Evolutionary conservation across 164 flowering plant genomes (phyloP).

Genomic region (Vitis rotundifolia): DNA sequence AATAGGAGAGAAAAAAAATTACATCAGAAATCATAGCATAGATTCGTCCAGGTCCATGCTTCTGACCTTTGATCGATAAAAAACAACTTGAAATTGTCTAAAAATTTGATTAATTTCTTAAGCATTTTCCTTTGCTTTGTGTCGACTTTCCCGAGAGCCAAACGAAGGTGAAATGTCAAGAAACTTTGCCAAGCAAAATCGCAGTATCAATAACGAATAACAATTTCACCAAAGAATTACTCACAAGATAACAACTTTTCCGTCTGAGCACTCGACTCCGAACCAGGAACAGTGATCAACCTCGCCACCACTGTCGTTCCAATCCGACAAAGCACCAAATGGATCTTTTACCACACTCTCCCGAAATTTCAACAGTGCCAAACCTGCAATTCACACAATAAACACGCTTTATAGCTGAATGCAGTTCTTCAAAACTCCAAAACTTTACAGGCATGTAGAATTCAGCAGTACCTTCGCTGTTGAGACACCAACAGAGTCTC

Average conservation of each 20-base stretch:
- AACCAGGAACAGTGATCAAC: constrained; percentile 55
- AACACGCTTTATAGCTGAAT: too few species aligned
- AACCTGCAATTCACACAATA: constrained; percentile 29
- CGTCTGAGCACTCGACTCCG: constrained; percentile 55
- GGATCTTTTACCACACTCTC: constrained; percentile 52
- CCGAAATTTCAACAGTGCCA: constrained; percentile 46
- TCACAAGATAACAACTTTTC: constrained; percentile 48
- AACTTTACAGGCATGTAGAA: not conserved
- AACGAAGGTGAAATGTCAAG: not conserved
- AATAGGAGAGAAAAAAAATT: too few species aligned
- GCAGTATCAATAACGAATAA: too few species aligned
- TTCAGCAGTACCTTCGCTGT: constrained; percentile 36
- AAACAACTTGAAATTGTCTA: not conserved
- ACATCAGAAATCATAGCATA: too few species aligned
- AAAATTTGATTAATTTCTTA: not conserved
- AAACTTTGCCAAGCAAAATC: too few species aligned
- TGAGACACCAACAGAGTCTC: constrained; percentile 31
- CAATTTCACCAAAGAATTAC: constrained; percentile 18
- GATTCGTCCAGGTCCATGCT: too few species aligned
- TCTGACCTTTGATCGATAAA: not conserved
- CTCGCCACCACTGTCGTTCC: constrained; percentile 32
- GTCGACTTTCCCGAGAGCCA: not conserved
- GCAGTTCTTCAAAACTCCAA: not conserved
- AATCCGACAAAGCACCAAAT: constrained; percentile 41
- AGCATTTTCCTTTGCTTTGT: not conserved